Base-by-base conservation (phyloP, 768 basidiomycete genomes). In the Mycena rebaudengoi region DNA sequence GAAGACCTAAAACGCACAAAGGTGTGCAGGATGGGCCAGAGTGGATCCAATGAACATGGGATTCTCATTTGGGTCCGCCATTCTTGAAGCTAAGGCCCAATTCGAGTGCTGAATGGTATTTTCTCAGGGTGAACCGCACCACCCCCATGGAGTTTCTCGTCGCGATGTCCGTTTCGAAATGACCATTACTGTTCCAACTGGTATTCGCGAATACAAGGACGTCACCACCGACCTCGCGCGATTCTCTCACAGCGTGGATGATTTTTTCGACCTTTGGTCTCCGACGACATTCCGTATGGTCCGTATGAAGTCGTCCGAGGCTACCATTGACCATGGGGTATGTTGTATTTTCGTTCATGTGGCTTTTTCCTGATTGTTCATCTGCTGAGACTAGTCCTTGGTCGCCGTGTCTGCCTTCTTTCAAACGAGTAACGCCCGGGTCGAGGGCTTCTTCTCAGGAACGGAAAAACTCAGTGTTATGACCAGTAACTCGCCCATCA, bases 11-110 rank as follows among this genome's bases (percentile, higher is more conserved):
- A 44, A 29, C 40, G 35, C 18, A 52, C 43, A 10, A 64, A 53
- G 29, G 56, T 35, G 14, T 64, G 63, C 30, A 23, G 30, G 32
- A 59, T 64, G 46, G 56, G 52, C 3, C 12, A 18, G n/a, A n/a
- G n/a, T n/a, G n/a, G n/a, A 10, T 35, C 44, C 4, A 43, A 33
- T 26, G 56, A 64, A 26, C 54, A 58, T 35, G 56, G 62, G 29
- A 33, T 64, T 20, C 49, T 64, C 26, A 23, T 64, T 23, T 64
- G 56, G 63, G 63, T 63, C n/a, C 44, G 54, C 50, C 18, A 25
- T 37, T 16, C 23, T 35, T 33, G 11, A n/a, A 18, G 13, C 13
- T 39, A 23, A 25, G 44, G 58, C 16, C 14, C 16, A 10, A 12
- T 20, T 49, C n/a, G n/a, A n/a, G n/a, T n/a, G n/a, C n/a, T n/a